Percentiles rank a stretch among this genome's conserved stretches.
Conservation (phyloP, 306 rosid genomes). For the Begonia masoniana region DNA sequence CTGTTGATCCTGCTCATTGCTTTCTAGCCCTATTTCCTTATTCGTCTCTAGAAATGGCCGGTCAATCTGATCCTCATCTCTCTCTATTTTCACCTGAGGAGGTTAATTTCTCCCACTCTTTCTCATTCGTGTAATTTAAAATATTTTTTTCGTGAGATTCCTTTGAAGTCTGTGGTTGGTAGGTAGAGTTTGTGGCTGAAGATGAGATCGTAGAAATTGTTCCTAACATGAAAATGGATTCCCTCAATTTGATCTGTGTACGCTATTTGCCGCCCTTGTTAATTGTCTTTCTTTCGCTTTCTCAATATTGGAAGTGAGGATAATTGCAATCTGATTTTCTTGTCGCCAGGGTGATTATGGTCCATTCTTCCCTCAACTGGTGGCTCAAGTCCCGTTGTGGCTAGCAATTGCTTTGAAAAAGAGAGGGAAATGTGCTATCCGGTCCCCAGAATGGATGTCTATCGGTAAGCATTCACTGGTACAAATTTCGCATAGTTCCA, state of each 20-base stretch:
- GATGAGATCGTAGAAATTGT: conserved; percentile 63
- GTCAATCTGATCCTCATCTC: conserved; percentile 25
- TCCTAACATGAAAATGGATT: conserved; percentile 74
- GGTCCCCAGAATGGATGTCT: conserved; percentile 74
- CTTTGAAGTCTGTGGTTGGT: conserved; percentile 1
- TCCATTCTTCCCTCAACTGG: conserved; percentile 71
- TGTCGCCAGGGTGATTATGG: conserved; percentile 85
- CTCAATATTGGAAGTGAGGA: neutral
- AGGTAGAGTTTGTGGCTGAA: conserved; percentile 86
- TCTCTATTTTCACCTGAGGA: conserved; percentile 31
- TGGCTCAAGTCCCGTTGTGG: conserved; percentile 78
- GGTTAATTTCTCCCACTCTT: conserved; percentile 9
- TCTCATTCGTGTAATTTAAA: neutral
- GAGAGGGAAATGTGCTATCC: conserved; percentile 76
- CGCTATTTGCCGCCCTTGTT: conserved; percentile 1
- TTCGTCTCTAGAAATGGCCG: conserved; percentile 19
- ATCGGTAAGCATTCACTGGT: conserved; percentile 37
- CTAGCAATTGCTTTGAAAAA: conserved; percentile 75
- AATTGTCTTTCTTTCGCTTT: neutral
- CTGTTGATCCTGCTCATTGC: too few species aligned
- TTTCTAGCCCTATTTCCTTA: too few species aligned
- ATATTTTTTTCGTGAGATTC: neutral
- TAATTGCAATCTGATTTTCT: neutral
- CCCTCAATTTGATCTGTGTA: conserved; percentile 68
- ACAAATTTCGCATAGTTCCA: too few species aligned